A percentile compares a stretch with the other conserved stretches of the same genome.
phyloP scores from a whole-genome alignment of 345 rosid genomes.

The Durio zibethinus region DNA sequence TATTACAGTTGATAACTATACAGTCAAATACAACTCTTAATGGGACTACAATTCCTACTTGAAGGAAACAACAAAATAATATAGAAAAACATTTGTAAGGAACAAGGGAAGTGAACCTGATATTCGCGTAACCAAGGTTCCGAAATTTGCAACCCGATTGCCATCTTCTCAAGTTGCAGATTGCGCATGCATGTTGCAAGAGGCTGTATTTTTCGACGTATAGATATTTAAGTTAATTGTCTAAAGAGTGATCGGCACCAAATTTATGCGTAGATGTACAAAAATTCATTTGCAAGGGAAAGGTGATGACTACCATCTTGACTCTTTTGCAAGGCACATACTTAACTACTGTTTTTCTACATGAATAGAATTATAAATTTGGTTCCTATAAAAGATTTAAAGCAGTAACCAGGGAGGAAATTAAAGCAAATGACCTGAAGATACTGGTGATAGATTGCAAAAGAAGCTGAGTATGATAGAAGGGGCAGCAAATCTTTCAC shows the following conservation, averaged over 20 bases:
- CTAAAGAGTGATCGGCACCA: not conserved
- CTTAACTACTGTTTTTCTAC: not conserved
- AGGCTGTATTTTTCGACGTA: not conserved
- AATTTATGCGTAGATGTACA: not conserved
- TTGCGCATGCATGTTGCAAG: constrained; percentile 80
- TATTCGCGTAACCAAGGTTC: constrained; percentile 98
- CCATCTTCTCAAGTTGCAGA: constrained; percentile 75
- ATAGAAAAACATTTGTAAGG: too few relatives aligned
- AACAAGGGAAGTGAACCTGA: constrained; percentile 73
- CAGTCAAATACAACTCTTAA: not conserved
- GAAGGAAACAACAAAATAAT: too few relatives aligned
- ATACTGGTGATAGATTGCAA: constrained; percentile 80
- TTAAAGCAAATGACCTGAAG: not conserved
- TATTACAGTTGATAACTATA: too few relatives aligned
- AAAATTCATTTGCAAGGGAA: not conserved
- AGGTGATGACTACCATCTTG: not conserved
- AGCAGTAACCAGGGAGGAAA: not conserved
- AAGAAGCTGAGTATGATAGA: constrained; percentile 77
- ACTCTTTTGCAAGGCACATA: not conserved
- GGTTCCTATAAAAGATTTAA: not conserved
- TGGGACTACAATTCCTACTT: not conserved
- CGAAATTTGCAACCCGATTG: constrained; percentile 76
- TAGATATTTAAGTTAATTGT: not conserved
- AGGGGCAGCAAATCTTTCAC: constrained; percentile 72
- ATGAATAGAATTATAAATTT: not conserved